Evolutionary conservation across 768 basidiomycete genomes (phyloP).

Genomic region (Tephrocybe rancida): DNA sequence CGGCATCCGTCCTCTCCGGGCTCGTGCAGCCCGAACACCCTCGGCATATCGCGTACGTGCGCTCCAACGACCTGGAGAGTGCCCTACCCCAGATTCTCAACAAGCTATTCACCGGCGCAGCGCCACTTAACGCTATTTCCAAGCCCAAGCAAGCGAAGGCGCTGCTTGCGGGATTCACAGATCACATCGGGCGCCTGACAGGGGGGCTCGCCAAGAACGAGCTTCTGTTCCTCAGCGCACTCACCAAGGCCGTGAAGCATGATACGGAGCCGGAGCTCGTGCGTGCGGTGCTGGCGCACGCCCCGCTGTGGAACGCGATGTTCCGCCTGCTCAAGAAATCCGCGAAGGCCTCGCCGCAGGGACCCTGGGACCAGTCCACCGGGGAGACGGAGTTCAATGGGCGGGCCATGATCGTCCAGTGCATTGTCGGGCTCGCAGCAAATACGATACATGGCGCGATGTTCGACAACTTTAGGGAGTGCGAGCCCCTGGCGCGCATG

Average conservation of each 20-base stretch:
- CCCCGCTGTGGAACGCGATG: conserved; percentile 10
- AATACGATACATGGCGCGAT: background rate
- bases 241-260: background rate
- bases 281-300: background rate
- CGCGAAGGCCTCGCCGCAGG: background rate
- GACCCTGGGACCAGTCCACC: too few relatives aligned
- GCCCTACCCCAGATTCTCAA: background rate
- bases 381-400: too few relatives aligned
- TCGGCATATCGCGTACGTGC: conserved; percentile 3
- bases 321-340: conserved; percentile 14
- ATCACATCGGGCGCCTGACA: background rate
- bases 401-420: background rate
- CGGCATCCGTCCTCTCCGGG: background rate
- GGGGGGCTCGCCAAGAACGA: background rate
- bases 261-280: conserved; percentile 6
- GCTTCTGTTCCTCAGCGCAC: background rate
- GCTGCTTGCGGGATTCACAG: conserved; percentile 3
- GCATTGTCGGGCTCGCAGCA: background rate
- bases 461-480: background rate
- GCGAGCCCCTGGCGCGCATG: conserved; percentile 11
- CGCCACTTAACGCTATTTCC: background rate
- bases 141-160: conserved; percentile 6
- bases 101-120: conserved; percentile 4
- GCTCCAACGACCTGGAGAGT: background rate
- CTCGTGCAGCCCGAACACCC: conserved; percentile 4